Evolutionary conservation across 2,329 filamentous ascomycete genomes (phyloP).

Genomic region (Alternaria solani): DNA sequence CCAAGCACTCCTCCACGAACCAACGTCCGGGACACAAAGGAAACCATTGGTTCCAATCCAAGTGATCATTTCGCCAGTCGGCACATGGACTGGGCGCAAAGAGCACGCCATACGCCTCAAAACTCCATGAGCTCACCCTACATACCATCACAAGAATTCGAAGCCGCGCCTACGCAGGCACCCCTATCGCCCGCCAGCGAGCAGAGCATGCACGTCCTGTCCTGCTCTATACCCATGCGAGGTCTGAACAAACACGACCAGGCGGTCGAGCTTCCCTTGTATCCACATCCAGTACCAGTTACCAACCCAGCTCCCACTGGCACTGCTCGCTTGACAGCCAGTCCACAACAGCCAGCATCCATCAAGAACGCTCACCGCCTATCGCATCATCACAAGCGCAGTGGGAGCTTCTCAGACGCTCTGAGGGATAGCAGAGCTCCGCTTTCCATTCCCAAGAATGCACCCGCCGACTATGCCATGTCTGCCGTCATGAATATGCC

Average conservation of each 20-base stretch:
- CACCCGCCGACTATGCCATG: conserved; percentile 54
- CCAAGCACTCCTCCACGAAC: conserved; percentile 40
- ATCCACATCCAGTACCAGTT: conserved; percentile 50
- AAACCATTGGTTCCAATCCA: conserved; percentile 47
- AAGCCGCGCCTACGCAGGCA: conserved; percentile 35
- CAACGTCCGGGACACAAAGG: conserved; percentile 39
- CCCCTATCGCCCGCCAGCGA: conserved; percentile 57
- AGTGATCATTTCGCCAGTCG: conserved; percentile 50
- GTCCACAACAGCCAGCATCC: conserved; percentile 38
- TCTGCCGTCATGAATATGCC: conserved; percentile 72
- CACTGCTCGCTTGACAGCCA: conserved; percentile 40
- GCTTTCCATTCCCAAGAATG: conserved; percentile 57
- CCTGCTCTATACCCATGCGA: conserved; percentile 66
- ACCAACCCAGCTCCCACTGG: conserved; percentile 42
- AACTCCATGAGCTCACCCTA: conserved; percentile 49
- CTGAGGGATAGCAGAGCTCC: conserved; percentile 71
- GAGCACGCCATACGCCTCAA: conserved; percentile 47
- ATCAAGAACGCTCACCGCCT: conserved; percentile 39
- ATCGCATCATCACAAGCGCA: conserved; percentile 73
- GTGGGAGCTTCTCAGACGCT: conserved; percentile 87
- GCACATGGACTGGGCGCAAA: conserved; percentile 51
- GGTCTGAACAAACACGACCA: conserved; percentile 44
- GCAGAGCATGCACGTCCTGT: conserved; percentile 65
- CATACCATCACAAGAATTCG: conserved; percentile 43
- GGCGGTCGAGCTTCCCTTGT: conserved; percentile 50